These are phyloP conservation scores for Boeremia lycopersici DNA, from an alignment of 2,329 filamentous ascomycete species.

Conservation along the genomic window DNA sequence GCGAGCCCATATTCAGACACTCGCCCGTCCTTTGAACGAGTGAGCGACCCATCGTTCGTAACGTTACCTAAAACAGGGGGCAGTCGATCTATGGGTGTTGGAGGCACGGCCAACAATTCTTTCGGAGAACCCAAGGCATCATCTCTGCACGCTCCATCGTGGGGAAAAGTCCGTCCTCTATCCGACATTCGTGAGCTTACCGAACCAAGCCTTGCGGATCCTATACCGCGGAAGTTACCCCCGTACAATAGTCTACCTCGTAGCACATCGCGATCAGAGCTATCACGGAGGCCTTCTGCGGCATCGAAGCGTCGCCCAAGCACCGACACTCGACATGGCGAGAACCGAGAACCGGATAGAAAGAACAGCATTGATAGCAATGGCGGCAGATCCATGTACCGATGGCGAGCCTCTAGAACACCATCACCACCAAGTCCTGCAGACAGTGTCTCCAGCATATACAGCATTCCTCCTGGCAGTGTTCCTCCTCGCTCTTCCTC, in stretches of 20 bases:
- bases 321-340: slow-evolving; percentile 33
- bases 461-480: slow-evolving; percentile 53
- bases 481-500: slow-evolving; percentile 56
- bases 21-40: slow-evolving; percentile 26
- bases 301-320: slow-evolving; percentile 40
- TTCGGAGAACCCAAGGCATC: slow-evolving; percentile 34
- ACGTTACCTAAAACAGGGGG: slow-evolving; percentile 18
- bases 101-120: slow-evolving; percentile 36
- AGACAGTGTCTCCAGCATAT: slow-evolving; percentile 52
- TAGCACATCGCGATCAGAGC: slow-evolving; percentile 35
- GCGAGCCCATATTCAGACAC: slow-evolving; percentile 24
- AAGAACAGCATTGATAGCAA: slow-evolving; percentile 38
- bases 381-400: slow-evolving; percentile 33
- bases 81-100: slow-evolving; percentile 18
- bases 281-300: slow-evolving; percentile 42
- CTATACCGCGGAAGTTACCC: slow-evolving; percentile 36
- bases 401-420: slow-evolving; percentile 36
- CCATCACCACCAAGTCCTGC: slow-evolving; percentile 41
- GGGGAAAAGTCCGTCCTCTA: slow-evolving; percentile 50
- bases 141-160: slow-evolving; percentile 33
- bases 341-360: slow-evolving; percentile 37
- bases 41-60: slow-evolving; percentile 17
- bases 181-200: slow-evolving; percentile 59
- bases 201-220: slow-evolving; percentile 54
- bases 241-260: slow-evolving; percentile 25